Evolutionary conservation across 2,329 filamentous ascomycete genomes (phyloP).

Genomic region (Colletotrichum abscissum): DNA sequence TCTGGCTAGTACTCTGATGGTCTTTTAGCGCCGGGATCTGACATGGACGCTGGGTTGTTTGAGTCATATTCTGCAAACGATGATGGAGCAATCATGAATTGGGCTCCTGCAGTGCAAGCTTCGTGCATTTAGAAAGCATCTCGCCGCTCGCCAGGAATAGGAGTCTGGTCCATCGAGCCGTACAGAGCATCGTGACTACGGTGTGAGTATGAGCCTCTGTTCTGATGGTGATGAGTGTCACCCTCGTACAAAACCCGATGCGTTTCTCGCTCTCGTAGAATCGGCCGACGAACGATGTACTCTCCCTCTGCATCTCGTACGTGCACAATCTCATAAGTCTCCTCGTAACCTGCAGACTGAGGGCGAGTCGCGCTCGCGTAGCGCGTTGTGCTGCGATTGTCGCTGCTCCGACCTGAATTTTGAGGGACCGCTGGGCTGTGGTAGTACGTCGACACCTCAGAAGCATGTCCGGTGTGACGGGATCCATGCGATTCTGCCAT

Average conservation of each 20-base stretch:
- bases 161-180: not conserved
- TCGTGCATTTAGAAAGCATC: not conserved
- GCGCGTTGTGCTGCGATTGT: not conserved
- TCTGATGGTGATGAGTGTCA: not conserved
- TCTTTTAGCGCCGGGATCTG: not conserved
- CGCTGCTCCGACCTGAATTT: not conserved
- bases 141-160: not conserved
- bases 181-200: not conserved
- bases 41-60: slow-evolving; percentile 45
- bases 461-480: not conserved
- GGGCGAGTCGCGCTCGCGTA: not conserved
- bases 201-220: not conserved
- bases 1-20: not conserved
- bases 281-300: slow-evolving; percentile 58
- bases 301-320: slow-evolving; percentile 56
- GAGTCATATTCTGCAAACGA: slow-evolving; percentile 58
- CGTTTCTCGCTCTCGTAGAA: slow-evolving; percentile 46
- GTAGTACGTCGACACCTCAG: not conserved
- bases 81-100: not conserved
- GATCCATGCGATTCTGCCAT: not conserved
- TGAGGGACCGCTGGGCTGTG: not conserved
- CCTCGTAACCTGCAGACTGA: slow-evolving; percentile 33
- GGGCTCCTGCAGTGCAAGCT: not conserved
- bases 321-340: slow-evolving; percentile 58
- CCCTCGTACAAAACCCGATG: slow-evolving; percentile 36